Conservation (phyloP, 139 green algal genomes). For the Nannochloris sp. region DNA sequence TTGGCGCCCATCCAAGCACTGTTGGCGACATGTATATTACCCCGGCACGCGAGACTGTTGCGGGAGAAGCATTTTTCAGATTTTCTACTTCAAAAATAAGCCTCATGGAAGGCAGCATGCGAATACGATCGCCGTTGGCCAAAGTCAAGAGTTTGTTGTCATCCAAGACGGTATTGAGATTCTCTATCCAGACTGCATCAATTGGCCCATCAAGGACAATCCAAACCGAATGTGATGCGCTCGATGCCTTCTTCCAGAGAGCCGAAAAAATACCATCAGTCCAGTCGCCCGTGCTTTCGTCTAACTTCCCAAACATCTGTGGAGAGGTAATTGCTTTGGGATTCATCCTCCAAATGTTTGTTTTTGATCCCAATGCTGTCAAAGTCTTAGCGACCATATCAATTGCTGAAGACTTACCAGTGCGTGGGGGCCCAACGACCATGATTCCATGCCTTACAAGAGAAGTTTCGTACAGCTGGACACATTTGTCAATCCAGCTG, state of each 20-base stretch:
- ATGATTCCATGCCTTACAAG: constrained; percentile 89
- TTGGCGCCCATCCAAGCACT: constrained; percentile 84
- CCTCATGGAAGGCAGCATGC: constrained; percentile 87
- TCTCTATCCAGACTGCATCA: constrained; percentile 98
- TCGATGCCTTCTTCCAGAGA: constrained; percentile 79
- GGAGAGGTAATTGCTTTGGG: constrained; percentile 83
- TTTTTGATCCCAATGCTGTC: constrained; percentile 74
- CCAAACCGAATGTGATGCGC: constrained; percentile 87
- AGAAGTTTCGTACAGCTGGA: constrained; percentile 92
- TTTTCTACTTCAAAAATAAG: constrained; percentile 92
- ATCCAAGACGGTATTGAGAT: constrained; percentile 94
- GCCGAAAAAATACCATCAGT: constrained; percentile 92
- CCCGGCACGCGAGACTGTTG: constrained; percentile 80
- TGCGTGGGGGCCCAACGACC: constrained; percentile 79
- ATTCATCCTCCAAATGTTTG: constrained; percentile 88
- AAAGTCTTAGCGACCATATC: constrained; percentile 80
- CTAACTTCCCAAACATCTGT: constrained; percentile 82
- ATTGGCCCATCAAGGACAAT: constrained; percentile 94
- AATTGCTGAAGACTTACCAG: constrained; percentile 79
- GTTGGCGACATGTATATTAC: constrained; percentile 91
- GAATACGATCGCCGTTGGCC: constrained; percentile 91
- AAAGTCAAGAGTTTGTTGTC: constrained; percentile 96
- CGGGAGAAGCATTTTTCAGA: constrained; percentile 86
- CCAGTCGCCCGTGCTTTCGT: constrained; percentile 81
- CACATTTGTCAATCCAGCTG: constrained; percentile 88